Evolutionary conservation across 129 eudicot genomes (phyloP).

Genomic region (Logfia minima): DNA sequence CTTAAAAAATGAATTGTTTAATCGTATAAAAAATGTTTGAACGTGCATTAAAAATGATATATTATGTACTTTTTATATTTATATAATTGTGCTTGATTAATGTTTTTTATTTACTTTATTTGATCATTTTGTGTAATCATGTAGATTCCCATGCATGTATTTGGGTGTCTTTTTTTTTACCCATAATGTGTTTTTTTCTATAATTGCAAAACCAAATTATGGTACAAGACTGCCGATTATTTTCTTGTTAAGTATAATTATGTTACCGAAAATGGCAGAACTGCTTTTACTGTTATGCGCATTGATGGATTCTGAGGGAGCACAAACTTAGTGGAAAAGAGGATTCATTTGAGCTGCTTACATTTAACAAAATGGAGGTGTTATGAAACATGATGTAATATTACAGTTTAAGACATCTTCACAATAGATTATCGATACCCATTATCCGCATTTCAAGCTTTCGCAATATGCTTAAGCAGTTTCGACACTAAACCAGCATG

Average conservation of each 20-base stretch:
- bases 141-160: slow-evolving; percentile 18
- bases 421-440: slow-evolving; percentile 71
- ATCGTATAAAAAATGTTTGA: too few relatives aligned
- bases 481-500: slow-evolving; percentile 36
- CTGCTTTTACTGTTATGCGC: slow-evolving; percentile 21
- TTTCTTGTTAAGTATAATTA: neutral
- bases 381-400: slow-evolving; percentile 43
- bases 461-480: slow-evolving; percentile 58
- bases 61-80: neutral
- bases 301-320: slow-evolving; percentile 18
- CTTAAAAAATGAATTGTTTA: too few relatives aligned
- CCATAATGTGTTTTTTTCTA: slow-evolving; percentile 9
- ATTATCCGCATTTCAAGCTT: slow-evolving; percentile 65
- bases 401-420: slow-evolving; percentile 60
- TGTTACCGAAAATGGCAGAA: slow-evolving; percentile 22
- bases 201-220: slow-evolving; percentile 18
- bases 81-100: slow-evolving; percentile 8
- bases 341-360: neutral
- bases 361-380: slow-evolving; percentile 26
- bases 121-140: slow-evolving; percentile 25
- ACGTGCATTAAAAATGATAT: too few relatives aligned
- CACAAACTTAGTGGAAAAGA: neutral
- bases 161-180: slow-evolving; percentile 2
- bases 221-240: slow-evolving; percentile 16
- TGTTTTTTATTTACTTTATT: slow-evolving; percentile 17